A percentile compares a stretch with the other conserved stretches of the same genome.
Conservation (phyloP, 2,329 filamentous ascomycete genomes). For the Mollisiaceae sp. region DNA sequence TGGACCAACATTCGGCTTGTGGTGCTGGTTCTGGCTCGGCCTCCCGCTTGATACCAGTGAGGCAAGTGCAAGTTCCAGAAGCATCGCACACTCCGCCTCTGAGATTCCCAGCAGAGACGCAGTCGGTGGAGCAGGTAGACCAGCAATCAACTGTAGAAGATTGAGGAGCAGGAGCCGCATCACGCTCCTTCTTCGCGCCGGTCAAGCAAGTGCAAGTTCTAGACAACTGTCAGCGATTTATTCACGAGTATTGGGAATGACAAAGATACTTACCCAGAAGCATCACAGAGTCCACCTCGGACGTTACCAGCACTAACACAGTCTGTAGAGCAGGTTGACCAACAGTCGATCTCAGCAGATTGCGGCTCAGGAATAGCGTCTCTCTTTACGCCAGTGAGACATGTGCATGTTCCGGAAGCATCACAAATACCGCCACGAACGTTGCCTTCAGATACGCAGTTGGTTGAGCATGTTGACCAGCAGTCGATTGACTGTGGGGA, state of each 20-base stretch:
- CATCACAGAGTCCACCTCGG: conserved; percentile 11
- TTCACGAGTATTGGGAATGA: too few relatives aligned
- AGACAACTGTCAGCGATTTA: too few relatives aligned
- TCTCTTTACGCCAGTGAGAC: conserved; percentile 4
- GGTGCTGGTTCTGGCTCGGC: neutral
- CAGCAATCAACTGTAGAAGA: too few relatives aligned
- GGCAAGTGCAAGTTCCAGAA: conserved; percentile 13
- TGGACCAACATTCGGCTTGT: neutral
- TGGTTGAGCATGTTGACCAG: conserved; percentile 6
- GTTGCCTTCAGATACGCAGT: neutral
- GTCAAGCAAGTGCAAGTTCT: too few relatives aligned
- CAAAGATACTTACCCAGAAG: neutral
- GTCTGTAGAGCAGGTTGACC: neutral
- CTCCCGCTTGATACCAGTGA: neutral
- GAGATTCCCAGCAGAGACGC: neutral
- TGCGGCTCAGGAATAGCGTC: conserved; percentile 7
- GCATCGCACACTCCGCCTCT: neutral
- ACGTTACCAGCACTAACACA: conserved; percentile 12
- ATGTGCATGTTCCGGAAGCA: conserved; percentile 12
- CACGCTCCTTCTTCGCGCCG: too few relatives aligned
- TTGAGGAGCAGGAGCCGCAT: too few relatives aligned
- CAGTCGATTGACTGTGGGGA: conserved; percentile 1
- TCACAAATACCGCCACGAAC: neutral
- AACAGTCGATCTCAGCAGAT: conserved; percentile 5
- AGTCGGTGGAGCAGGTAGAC: too few relatives aligned